phyloP scores from a whole-genome alignment of 23 red algal species.

The Gracilaria gracilis region DNA sequence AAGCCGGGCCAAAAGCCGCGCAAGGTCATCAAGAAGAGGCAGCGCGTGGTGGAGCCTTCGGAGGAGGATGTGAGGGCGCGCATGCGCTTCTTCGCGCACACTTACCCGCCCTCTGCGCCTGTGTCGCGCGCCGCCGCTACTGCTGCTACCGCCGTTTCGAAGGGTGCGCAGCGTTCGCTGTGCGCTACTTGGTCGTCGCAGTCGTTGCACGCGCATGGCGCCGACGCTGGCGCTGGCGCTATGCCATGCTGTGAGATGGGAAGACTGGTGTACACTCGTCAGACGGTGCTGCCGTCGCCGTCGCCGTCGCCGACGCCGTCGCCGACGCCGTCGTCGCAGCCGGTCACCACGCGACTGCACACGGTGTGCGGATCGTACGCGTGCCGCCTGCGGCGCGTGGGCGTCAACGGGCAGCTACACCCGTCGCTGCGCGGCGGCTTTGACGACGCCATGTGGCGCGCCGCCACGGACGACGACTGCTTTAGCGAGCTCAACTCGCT shows the following conservation, averaged over 20 bases:
- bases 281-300: neutral
- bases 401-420: slow-evolving; percentile 25
- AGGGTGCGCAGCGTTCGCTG: too few relatives aligned
- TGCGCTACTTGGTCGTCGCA: too few relatives aligned
- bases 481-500: too few relatives aligned
- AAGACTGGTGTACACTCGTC: neutral
- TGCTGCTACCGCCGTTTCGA: too few relatives aligned
- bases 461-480: too few relatives aligned
- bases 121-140: too few relatives aligned
- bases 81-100: slow-evolving; percentile 33
- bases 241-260: slow-evolving; percentile 18
- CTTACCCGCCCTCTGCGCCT: neutral
- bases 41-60: slow-evolving; percentile 2
- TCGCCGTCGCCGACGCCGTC: too few relatives aligned
- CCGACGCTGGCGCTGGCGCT: too few relatives aligned
- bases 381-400: slow-evolving; percentile 15
- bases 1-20: slow-evolving; percentile 36
- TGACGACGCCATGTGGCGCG: neutral
- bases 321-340: neutral
- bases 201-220: neutral
- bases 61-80: slow-evolving; percentile 18
- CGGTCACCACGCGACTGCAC: neutral
- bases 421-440: slow-evolving; percentile 9
- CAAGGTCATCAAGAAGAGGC: slow-evolving; percentile 34
- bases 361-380: slow-evolving; percentile 26